These are phyloP conservation scores for Hypomyces perniciosus DNA, from an alignment of 2,329 filamentous ascomycete species.

Conservation along the genomic window DNA sequence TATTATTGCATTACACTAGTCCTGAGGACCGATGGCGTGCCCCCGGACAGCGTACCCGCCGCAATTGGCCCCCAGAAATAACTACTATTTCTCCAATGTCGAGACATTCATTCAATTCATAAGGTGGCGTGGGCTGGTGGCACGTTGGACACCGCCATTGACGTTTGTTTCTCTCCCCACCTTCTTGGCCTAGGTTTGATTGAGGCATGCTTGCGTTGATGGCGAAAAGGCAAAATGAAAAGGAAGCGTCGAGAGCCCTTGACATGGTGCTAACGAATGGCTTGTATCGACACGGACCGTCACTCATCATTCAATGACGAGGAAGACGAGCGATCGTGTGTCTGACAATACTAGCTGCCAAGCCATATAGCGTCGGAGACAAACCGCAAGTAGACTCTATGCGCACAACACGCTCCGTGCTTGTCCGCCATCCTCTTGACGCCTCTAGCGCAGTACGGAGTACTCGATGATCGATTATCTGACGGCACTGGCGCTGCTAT, in stretches of 20 bases:
- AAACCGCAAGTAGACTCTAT: not conserved
- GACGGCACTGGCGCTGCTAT: not conserved
- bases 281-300: not conserved
- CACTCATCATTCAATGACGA: constrained; percentile 7
- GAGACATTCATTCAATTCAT: too few species aligned
- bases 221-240: not conserved
- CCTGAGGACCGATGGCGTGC: not conserved
- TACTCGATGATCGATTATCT: too few species aligned
- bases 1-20: too few species aligned
- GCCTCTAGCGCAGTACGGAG: constrained; percentile 3
- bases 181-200: not conserved
- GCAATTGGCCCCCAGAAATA: not conserved
- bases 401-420: constrained; percentile 8
- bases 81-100: not conserved
- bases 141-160: not conserved
- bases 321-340: constrained; percentile 6
- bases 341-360: constrained; percentile 7
- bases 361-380: constrained; percentile 2
- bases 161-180: not conserved
- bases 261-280: too few species aligned
- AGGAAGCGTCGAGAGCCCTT: too few species aligned
- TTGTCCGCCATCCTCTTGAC: constrained; percentile 1
- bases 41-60: constrained; percentile 1
- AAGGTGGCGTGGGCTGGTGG: too few species aligned
- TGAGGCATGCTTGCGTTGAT: not conserved